Conservation (phyloP, 1,139 yeast species). For the Debaryomyces psychrophilus region DNA sequence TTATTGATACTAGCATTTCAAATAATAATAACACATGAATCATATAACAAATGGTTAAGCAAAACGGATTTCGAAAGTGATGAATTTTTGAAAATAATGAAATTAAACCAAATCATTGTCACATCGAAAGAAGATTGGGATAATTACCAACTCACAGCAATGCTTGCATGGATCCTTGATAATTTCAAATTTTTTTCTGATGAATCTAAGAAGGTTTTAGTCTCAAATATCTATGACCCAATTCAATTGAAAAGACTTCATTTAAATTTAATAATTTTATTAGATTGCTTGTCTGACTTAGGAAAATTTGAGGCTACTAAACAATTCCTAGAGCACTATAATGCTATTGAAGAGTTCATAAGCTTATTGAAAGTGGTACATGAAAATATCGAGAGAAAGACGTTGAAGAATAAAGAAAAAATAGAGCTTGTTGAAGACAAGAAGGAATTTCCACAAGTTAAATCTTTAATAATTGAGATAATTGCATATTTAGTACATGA, state of each 20-base stretch:
- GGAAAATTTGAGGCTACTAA: conserved; percentile 55
- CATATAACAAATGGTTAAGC: conserved; percentile 25
- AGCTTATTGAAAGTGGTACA: conserved; percentile 53
- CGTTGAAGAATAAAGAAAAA: conserved; percentile 14
- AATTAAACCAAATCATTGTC: conserved; percentile 42
- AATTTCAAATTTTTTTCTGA: conserved; percentile 31
- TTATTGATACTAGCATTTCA: conserved; percentile 18
- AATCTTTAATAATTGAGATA: conserved; percentile 63
- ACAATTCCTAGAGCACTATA: conserved; percentile 54
- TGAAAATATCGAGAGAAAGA: conserved; percentile 44
- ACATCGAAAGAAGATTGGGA: conserved; percentile 59
- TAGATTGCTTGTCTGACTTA: conserved; percentile 58
- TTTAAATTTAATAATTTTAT: conserved; percentile 28
- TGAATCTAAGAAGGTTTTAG: conserved; percentile 16
- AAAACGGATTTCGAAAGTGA: background rate
- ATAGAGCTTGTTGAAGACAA: conserved; percentile 19
- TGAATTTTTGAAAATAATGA: conserved; percentile 19
- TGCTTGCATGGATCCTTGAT: conserved; percentile 58
- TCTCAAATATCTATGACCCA: conserved; percentile 15
- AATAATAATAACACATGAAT: conserved; percentile 26
- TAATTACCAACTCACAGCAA: conserved; percentile 50
- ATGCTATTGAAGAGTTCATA: conserved; percentile 49
- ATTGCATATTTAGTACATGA: conserved; percentile 57
- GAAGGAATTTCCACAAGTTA: conserved; percentile 59
- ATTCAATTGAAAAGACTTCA: conserved; percentile 20